Percentiles rank a stretch among this genome's conserved stretches.
Conservation (phyloP, 768 basidiomycete genomes). For the Boletus sensibilis region DNA sequence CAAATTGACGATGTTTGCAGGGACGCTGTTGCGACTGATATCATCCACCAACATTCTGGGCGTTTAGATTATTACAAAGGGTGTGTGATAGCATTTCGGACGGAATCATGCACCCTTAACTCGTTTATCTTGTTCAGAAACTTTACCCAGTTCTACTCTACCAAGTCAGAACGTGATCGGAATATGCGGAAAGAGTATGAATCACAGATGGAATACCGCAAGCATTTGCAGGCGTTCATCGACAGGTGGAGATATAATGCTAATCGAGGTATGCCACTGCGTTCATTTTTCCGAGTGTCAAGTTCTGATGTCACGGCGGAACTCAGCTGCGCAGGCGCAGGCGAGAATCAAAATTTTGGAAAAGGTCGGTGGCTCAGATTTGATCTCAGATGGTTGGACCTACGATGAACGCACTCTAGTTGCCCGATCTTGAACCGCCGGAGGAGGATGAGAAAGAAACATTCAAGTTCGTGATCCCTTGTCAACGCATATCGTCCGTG, state of each 20-base stretch:
- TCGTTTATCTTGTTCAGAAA: conserved; percentile 51
- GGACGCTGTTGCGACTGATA: conserved; percentile 96
- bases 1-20: conserved; percentile 34
- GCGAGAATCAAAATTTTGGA: conserved; percentile 74
- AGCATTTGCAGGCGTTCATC: conserved; percentile 96
- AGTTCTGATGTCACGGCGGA: conserved; percentile 1
- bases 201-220: conserved; percentile 90
- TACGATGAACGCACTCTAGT: conserved; percentile 38
- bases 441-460: conserved; percentile 90
- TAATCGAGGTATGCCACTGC: conserved; percentile 62
- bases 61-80: conserved; percentile 98
- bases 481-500: not conserved
- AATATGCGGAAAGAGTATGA: conserved; percentile 95
- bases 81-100: conserved; percentile 34
- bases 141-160: conserved; percentile 98
- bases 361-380: conserved; percentile 47
- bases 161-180: conserved; percentile 91
- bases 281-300: not conserved
- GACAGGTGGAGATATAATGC: conserved; percentile 98
- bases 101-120: conserved; percentile 4
- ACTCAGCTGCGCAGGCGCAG: conserved; percentile 81
- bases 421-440: conserved; percentile 91
- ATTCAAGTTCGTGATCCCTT: conserved; percentile 63
- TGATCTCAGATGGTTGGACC: not conserved
- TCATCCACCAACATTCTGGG: conserved; percentile 92